These are phyloP conservation scores for Lichtheimia ornata DNA, from an alignment of 371 early-diverging fungal species.

Conservation along the genomic window DNA sequence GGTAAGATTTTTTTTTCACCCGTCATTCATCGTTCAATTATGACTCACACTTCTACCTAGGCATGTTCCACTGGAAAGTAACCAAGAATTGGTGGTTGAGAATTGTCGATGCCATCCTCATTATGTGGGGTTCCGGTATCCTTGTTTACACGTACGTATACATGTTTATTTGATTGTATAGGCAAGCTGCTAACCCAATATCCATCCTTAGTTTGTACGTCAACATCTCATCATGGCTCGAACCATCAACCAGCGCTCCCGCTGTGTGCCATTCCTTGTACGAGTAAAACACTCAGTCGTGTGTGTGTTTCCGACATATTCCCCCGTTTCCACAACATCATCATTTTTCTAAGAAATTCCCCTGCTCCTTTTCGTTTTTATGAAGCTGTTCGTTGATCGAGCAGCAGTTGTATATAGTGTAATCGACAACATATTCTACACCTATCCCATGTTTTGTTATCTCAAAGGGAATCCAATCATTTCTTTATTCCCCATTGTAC, in stretches of 20 bases:
- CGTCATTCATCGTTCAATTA: background rate
- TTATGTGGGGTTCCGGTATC: constrained; percentile 58
- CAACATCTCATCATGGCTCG: constrained; percentile 42
- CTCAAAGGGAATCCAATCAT: no score
- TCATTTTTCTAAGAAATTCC: background rate
- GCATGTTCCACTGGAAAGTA: constrained; percentile 64
- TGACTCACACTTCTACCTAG: constrained; percentile 6
- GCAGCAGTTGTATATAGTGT: background rate
- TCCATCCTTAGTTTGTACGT: constrained; percentile 18
- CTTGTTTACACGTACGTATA: constrained; percentile 38
- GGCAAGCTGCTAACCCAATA: background rate
- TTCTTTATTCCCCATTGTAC: no score
- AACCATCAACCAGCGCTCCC: constrained; percentile 18
- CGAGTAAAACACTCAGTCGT: constrained; percentile 3
- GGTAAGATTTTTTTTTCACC: constrained; percentile 36
- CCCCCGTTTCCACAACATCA: background rate
- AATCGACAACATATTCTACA: no score
- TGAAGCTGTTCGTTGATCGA: constrained; percentile 19
- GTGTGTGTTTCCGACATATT: background rate
- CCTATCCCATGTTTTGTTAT: no score
- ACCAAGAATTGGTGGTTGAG: constrained; percentile 34
- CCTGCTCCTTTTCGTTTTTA: background rate
- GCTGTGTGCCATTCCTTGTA: background rate
- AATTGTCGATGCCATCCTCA: constrained; percentile 43
- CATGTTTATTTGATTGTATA: background rate